Percentiles rank a stretch among this genome's conserved stretches.
Evolutionary conservation across 768 basidiomycete genomes (phyloP).

Genomic region (Naganishia randhawae): DNA sequence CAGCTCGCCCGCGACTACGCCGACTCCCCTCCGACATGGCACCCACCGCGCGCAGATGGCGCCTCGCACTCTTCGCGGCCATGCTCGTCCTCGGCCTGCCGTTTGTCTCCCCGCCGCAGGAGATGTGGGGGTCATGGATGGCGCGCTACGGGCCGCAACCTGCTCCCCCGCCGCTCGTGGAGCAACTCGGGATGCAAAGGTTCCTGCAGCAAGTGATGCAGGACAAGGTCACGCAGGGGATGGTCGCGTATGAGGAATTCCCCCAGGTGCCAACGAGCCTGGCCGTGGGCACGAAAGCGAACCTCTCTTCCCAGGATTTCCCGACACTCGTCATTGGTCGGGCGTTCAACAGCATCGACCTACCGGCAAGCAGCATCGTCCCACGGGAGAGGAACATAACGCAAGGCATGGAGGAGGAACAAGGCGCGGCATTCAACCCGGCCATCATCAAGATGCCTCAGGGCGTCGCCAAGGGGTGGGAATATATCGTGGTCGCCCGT

Average conservation of each 20-base stretch:
- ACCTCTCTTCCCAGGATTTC: background rate
- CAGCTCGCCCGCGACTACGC: too few species aligned
- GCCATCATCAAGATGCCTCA: slow-evolving; percentile 13
- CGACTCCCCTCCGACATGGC: too few species aligned
- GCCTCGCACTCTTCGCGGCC: background rate
- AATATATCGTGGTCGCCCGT: slow-evolving; percentile 9
- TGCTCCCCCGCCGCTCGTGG: background rate
- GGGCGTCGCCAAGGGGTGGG: slow-evolving; percentile 5
- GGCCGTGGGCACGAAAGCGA: background rate
- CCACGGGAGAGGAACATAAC: background rate
- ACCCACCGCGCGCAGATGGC: background rate
- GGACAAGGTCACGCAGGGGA: background rate
- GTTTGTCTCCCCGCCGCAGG: background rate
- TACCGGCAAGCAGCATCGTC: background rate
- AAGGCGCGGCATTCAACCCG: slow-evolving; percentile 3
- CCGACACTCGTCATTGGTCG: background rate
- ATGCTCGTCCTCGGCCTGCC: background rate
- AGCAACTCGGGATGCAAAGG: background rate
- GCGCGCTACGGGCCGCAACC: background rate
- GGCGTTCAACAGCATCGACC: background rate
- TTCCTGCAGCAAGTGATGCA: background rate
- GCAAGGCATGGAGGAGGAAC: slow-evolving; percentile 10
- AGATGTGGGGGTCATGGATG: background rate
- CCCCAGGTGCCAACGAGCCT: background rate
- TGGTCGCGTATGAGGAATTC: background rate